Conservation (phyloP, 2,329 filamentous ascomycete species). For the Apiospora aurea region DNA sequence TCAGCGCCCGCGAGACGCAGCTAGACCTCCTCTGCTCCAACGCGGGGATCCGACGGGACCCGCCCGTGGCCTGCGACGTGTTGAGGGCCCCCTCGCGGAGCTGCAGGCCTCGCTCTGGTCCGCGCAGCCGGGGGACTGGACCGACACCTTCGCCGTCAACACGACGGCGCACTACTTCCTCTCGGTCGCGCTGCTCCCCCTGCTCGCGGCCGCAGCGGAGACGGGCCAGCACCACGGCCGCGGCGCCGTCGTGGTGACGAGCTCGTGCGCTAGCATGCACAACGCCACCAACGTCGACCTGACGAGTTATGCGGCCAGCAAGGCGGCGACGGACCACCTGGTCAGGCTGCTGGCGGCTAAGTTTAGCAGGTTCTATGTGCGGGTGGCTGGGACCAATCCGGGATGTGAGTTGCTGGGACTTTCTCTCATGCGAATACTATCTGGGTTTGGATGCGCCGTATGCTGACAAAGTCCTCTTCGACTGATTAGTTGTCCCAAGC, state of each 20-base stretch:
- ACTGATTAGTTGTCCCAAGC: conserved; percentile 41
- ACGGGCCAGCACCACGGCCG: conserved; percentile 45
- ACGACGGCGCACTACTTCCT: conserved; percentile 59
- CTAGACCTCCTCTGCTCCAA: conserved; percentile 58
- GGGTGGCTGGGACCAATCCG: conserved; percentile 44
- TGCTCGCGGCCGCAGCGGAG: conserved; percentile 49
- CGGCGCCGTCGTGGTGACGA: conserved; percentile 56
- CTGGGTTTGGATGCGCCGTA: too few relatives aligned
- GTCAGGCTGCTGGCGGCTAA: conserved; percentile 57
- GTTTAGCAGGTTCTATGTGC: conserved; percentile 46
- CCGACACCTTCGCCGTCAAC: conserved; percentile 54
- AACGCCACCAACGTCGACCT: conserved; percentile 60
- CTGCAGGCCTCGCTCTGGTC: conserved; percentile 57
- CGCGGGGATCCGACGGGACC: conserved; percentile 55
- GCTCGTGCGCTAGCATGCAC: conserved; percentile 60
- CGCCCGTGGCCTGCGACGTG: conserved; percentile 51
- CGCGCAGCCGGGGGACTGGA: conserved; percentile 50
- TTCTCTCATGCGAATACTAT: neutral
- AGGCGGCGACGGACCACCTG: conserved; percentile 60
- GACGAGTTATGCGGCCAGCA: conserved; percentile 58
- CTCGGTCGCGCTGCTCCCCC: conserved; percentile 52
- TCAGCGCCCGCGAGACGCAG: conserved; percentile 46
- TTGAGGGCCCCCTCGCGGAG: conserved; percentile 44
- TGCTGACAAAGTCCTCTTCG: neutral
- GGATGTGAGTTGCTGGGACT: conserved; percentile 39